A percentile compares a stretch with the other conserved stretches of the same genome.
These are phyloP conservation scores for Floccularia luteovirens DNA, from an alignment of 768 basidiomycete genomes.

Conservation along the genomic window DNA sequence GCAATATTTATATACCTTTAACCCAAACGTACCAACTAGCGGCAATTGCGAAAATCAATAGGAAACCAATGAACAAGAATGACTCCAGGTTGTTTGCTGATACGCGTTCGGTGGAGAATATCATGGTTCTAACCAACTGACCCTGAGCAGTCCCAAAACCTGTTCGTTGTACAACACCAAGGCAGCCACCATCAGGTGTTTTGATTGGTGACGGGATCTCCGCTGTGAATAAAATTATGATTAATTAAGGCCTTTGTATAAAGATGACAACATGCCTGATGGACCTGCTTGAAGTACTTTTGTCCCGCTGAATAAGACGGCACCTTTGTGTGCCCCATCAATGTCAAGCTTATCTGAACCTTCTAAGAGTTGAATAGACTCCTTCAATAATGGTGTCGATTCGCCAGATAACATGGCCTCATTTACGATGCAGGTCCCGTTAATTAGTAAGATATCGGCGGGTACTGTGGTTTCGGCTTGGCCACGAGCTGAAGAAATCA, in stretches of 20 bases:
- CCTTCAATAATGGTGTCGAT: conserved; percentile 94
- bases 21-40: conserved; percentile 99
- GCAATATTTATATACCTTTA: conserved; percentile 50
- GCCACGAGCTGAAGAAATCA: conserved; percentile 40
- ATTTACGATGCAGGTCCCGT: conserved; percentile 94
- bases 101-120: conserved; percentile 95
- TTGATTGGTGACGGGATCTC: conserved; percentile 37
- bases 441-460: conserved; percentile 87
- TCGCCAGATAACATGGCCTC: conserved; percentile 99
- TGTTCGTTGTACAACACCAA: conserved; percentile 88
- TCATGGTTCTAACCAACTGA: conserved; percentile 96
- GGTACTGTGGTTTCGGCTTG: conserved; percentile 84
- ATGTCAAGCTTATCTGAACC: conserved; percentile 71
- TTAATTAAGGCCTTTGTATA: conserved; percentile 2
- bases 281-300: conserved; percentile 84
- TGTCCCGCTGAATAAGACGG: conserved; percentile 92
- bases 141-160: conserved; percentile 98
- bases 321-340: conserved; percentile 81
- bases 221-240: conserved; percentile 13
- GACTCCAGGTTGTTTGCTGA: conserved; percentile 94
- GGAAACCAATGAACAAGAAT: conserved; percentile 97
- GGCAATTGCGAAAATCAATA: conserved; percentile 95
- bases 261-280: conserved; percentile 25
- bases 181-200: conserved; percentile 88
- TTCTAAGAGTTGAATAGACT: conserved; percentile 85